A percentile compares a stretch with the other conserved stretches of the same genome.
phyloP scores from a whole-genome alignment of 1,139 yeast genomes.

The Protomyces arabidopsidicola region DNA sequence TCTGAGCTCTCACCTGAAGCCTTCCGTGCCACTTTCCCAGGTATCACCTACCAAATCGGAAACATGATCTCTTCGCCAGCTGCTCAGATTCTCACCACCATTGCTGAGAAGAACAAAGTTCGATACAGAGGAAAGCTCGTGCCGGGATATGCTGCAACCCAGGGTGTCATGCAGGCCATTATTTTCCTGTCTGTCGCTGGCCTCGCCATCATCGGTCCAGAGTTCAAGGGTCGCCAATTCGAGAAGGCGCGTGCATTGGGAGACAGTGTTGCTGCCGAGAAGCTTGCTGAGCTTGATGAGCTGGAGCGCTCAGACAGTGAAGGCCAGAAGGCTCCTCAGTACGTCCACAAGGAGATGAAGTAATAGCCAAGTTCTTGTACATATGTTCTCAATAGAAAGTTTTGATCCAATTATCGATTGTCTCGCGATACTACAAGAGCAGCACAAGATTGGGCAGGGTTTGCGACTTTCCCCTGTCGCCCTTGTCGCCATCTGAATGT shows the following conservation, averaged over 20 bases:
- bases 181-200: slow-evolving; percentile 1
- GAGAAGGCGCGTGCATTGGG: slow-evolving; percentile 15
- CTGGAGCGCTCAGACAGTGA: background rate
- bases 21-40: slow-evolving; percentile 66
- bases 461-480: no score
- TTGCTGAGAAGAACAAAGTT: slow-evolving; percentile 48
- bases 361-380: background rate
- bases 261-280: background rate
- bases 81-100: slow-evolving; percentile 71
- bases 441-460: no score
- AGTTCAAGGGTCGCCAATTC: slow-evolving; percentile 2
- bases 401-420: no score
- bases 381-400: no score
- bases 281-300: background rate
- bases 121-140: slow-evolving; percentile 5
- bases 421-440: no score
- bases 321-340: background rate
- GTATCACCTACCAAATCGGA: slow-evolving; percentile 77
- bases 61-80: slow-evolving; percentile 77
- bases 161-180: slow-evolving; percentile 8
- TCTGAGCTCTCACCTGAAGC: slow-evolving; percentile 76
- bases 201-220: slow-evolving; percentile 4
- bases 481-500: no score
- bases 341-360: background rate
- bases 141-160: slow-evolving; percentile 8